Conservation (phyloP, 23 red algal genomes). For the Gracilaria domingensis region DNA sequence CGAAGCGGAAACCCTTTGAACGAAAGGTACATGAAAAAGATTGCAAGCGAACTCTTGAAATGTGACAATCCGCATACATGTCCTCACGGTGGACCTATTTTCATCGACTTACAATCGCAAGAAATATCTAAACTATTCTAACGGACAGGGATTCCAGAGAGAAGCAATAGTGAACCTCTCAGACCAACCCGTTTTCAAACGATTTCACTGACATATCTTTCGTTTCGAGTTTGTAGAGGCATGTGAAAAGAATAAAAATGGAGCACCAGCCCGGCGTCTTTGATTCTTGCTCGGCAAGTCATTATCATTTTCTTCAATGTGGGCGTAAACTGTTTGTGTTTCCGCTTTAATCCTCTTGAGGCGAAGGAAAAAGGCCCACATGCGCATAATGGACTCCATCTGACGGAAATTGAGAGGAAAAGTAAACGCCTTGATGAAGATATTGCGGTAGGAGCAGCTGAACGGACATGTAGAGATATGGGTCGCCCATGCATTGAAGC, state of each 20-base stretch:
- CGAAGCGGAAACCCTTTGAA: conserved; percentile 43
- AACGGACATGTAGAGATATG: too few species aligned
- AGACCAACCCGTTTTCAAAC: not conserved
- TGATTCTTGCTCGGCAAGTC: too few species aligned
- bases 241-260: not conserved
- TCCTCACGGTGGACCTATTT: conserved; percentile 72
- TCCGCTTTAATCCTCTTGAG: conserved; percentile 91
- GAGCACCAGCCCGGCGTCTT: too few species aligned
- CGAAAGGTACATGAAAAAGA: conserved; percentile 28
- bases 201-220: not conserved
- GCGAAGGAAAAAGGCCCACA: conserved; percentile 91
- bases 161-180: not conserved
- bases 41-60: conserved; percentile 40
- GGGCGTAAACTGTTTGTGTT: too few species aligned
- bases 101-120: conserved; percentile 26
- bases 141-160: conserved; percentile 50
- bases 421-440: conserved; percentile 93
- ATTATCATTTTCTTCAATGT: too few species aligned
- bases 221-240: not conserved
- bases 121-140: conserved; percentile 47
- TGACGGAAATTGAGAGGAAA: conserved; percentile 98
- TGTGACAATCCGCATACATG: conserved; percentile 73
- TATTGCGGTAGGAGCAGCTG: too few species aligned
- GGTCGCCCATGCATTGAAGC: too few species aligned
- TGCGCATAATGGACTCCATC: conserved; percentile 94